phyloP scores from a whole-genome alignment of 345 rosid genomes.

The Cardamine resedifolia region DNA sequence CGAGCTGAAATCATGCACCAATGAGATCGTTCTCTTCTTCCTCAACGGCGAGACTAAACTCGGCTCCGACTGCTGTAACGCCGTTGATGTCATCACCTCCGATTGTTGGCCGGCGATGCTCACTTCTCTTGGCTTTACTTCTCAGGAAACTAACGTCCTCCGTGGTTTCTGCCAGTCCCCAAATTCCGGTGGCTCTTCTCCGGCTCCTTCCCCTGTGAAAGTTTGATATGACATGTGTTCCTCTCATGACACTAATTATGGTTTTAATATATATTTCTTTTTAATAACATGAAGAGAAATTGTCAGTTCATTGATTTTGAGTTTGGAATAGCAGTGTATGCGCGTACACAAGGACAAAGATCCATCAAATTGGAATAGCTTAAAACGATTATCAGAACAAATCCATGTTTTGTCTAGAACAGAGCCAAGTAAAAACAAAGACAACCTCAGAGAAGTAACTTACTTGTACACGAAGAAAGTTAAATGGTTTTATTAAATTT shows the following conservation, averaged over 20 bases:
- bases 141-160: constrained; percentile 59
- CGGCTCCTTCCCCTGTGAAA: constrained; percentile 24
- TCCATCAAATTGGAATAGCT: not conserved
- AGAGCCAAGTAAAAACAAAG: not conserved
- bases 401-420: not conserved
- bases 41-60: constrained; percentile 57
- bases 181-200: constrained; percentile 21
- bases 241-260: not conserved
- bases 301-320: not conserved
- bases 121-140: constrained; percentile 62
- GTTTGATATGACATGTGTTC: constrained; percentile 3
- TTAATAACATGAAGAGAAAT: not conserved
- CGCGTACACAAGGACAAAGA: not conserved
- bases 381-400: not conserved
- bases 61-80: constrained; percentile 54
- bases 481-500: too few relatives aligned
- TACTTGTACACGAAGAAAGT: too few relatives aligned
- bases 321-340: not conserved
- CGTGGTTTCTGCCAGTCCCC: constrained; percentile 51
- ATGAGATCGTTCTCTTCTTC: constrained; percentile 62
- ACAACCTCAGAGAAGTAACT: not conserved
- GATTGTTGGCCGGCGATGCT: constrained; percentile 88
- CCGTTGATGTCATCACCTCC: constrained; percentile 51
- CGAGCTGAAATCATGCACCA: constrained; percentile 63
- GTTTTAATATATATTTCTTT: not conserved